These are phyloP conservation scores for Globisporangium recalcitrans DNA, from an alignment of 352 stramenopile species.

Conservation along the genomic window DNA sequence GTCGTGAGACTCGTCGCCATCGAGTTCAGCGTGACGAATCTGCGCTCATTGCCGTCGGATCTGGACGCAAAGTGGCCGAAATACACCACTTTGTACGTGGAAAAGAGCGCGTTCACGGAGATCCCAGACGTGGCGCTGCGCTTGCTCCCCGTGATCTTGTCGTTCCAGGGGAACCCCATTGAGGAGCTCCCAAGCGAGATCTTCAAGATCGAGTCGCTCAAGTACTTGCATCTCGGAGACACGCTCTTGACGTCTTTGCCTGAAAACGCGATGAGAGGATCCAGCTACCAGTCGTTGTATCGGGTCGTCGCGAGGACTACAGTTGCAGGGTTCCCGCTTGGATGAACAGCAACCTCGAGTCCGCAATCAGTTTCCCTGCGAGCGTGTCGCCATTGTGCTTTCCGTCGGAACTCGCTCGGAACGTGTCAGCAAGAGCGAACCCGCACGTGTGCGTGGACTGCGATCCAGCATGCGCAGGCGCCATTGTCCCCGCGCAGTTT, in stretches of 20 bases:
- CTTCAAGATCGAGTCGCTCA: conserved; percentile 16
- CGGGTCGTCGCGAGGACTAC: neutral
- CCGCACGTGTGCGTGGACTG: neutral
- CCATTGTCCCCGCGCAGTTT: no score
- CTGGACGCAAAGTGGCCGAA: conserved; percentile 12
- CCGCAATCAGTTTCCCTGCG: neutral
- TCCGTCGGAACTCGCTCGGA: neutral
- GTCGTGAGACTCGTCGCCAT: conserved; percentile 4
- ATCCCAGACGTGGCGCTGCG: conserved; percentile 2
- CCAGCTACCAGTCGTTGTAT: neutral
- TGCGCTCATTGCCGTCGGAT: conserved; percentile 8
- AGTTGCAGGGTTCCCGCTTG: neutral
- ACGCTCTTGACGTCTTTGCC: conserved; percentile 19
- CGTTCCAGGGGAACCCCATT: conserved; percentile 2
- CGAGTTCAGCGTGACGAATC: conserved; percentile 16
- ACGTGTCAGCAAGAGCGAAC: neutral
- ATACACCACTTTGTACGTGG: conserved; percentile 1
- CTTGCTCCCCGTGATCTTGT: neutral
- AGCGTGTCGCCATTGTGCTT: neutral
- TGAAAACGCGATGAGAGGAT: conserved; percentile 14
- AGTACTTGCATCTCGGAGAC: conserved; percentile 18
- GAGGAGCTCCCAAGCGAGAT: neutral
- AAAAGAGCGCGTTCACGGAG: conserved; percentile 7
- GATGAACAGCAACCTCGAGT: neutral
- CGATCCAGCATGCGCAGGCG: no score